Evolutionary conservation across 1,139 yeast genomes (phyloP).

Genomic region (Dujonia santamariae): DNA sequence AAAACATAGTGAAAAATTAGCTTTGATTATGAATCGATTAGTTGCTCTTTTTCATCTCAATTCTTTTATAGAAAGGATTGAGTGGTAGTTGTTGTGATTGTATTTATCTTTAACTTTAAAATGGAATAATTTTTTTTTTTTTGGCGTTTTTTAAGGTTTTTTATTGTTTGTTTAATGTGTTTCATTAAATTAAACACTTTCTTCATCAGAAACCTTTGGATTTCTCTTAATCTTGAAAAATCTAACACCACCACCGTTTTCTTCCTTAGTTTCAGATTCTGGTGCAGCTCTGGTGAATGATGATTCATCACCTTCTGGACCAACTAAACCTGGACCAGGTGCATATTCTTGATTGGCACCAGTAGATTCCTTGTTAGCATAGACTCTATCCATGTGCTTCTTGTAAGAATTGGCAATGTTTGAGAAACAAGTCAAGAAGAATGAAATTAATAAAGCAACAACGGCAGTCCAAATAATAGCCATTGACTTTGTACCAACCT

Average conservation of each 20-base stretch:
- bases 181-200: constrained; percentile 60
- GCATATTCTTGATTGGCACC: constrained; percentile 11
- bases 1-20: too few relatives aligned
- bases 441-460: constrained; percentile 49
- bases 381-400: constrained; percentile 40
- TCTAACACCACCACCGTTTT: constrained; percentile 59
- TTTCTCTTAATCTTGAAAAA: constrained; percentile 72
- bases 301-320: constrained; percentile 35
- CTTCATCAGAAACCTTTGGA: constrained; percentile 56
- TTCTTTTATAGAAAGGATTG: too few relatives aligned
- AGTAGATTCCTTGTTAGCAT: constrained; percentile 18
- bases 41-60: too few relatives aligned
- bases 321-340: constrained; percentile 12
- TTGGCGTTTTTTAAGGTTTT: constrained; percentile 4
- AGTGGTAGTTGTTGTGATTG: too few relatives aligned
- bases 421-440: constrained; percentile 54
- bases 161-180: constrained; percentile 7
- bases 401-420: constrained; percentile 46
- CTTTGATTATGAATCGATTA: too few relatives aligned
- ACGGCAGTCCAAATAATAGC: constrained; percentile 73
- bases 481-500: constrained; percentile 54
- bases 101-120: too few relatives aligned
- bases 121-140: too few relatives aligned
- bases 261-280: constrained; percentile 33
- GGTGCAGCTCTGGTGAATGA: constrained; percentile 44